These are phyloP conservation scores for Gentiana dahurica DNA, from an alignment of 257 asterid species.

Conservation along the genomic window DNA sequence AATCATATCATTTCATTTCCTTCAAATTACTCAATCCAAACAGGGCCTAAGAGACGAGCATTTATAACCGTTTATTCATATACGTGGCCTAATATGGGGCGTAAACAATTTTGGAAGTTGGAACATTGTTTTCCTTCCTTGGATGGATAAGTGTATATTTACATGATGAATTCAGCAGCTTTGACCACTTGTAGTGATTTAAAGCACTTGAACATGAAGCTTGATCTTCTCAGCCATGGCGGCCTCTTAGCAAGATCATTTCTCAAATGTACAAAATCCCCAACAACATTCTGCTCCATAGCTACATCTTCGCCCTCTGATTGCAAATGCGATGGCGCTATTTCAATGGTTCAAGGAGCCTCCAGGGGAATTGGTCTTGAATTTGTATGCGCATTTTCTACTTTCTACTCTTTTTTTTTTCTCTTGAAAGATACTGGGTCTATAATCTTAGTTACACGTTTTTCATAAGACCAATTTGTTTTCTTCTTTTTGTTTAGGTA, in stretches of 20 bases:
- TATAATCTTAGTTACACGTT: background rate
- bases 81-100: too few relatives aligned
- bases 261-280: slow-evolving; percentile 7
- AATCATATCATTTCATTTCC: too few relatives aligned
- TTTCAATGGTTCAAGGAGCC: slow-evolving; percentile 97
- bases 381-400: slow-evolving; percentile 39
- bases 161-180: too few relatives aligned
- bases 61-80: too few relatives aligned
- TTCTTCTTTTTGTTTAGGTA: too few relatives aligned
- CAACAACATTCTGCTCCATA: slow-evolving; percentile 22
- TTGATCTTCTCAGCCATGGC: slow-evolving; percentile 23
- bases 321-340: slow-evolving; percentile 42
- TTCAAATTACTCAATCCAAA: too few relatives aligned
- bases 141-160: too few relatives aligned
- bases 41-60: too few relatives aligned
- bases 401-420: background rate
- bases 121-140: too few relatives aligned
- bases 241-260: slow-evolving; percentile 17
- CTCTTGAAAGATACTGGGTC: too few relatives aligned
- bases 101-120: too few relatives aligned
- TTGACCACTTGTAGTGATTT: too few relatives aligned
- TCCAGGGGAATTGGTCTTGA: slow-evolving; percentile 98
- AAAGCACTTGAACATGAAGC: slow-evolving; percentile 25
- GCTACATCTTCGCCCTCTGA: slow-evolving; percentile 23
- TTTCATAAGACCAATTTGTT: background rate